Evolutionary conservation across 2,329 filamentous ascomycete genomes (phyloP), one percentile per base, ranked within the genome.

Genomic region (Macrophomina phaseolina): DNA sequence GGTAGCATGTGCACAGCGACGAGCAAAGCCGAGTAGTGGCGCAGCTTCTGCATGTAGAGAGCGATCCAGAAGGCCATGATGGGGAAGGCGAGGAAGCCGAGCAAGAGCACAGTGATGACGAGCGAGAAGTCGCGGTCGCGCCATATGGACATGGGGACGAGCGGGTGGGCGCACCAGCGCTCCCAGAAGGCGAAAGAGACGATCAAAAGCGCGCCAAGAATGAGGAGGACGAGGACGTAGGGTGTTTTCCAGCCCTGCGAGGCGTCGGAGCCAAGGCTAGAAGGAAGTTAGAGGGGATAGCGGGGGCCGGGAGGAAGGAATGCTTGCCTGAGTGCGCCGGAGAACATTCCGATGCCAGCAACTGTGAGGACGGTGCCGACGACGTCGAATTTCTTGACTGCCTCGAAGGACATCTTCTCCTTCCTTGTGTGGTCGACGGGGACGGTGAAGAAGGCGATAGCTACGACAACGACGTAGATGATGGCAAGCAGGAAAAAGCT

Each of bases 1-100:
- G 90, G 90, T 1, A 92, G 81, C 55, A 92, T 78, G 67, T 87
- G 85, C 4, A 89, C 83, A 0, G 89, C 89, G 2, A 89, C 86
- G 67, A 80, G 81, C 2, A 91, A 79, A 0, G 89, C 82, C 0
- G 83, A 82, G 66, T 85, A 80, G 16, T 76, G 72, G 65, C 76
- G 77, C 18, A 89, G 76, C 42, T 86, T 78, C 74, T 91, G 89
- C 79, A 91, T 86, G 75, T 87, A 90, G 7, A 90, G 83, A 0
- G 88, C 82, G 1, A 89, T 78, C 85, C 87, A 90, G 75, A 91
- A 91, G 18, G 83, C 78, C 36, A 85, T 81, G 5, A 86, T 81
- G 1, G 85, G 81, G 71, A 91, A 91, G 5, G 84, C 84, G 78
- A 90, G 86, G 71, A 87, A 89, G 5, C 89, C 89, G 1, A 89